Percentiles rank a stretch among this genome's conserved stretches.
Conservation (phyloP, 768 basidiomycete genomes). For the Amanita polypyramis region DNA sequence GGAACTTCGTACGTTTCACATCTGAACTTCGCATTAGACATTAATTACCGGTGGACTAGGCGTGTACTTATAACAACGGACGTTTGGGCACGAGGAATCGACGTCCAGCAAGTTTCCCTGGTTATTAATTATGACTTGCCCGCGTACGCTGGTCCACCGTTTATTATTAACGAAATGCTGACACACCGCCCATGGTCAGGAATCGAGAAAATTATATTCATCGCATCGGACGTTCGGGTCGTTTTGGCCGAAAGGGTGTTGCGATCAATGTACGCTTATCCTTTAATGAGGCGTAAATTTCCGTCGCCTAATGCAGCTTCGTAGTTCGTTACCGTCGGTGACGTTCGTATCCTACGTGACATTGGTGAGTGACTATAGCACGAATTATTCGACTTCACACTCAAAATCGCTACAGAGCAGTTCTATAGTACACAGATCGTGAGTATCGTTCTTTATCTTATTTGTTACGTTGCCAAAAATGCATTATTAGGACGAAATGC, state of each 20-base stretch:
- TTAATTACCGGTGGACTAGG: conserved; percentile 27
- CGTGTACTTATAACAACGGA: conserved; percentile 95
- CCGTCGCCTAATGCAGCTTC: conserved; percentile 10
- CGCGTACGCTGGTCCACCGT: conserved; percentile 40
- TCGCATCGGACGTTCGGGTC: conserved; percentile 97
- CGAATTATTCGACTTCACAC: conserved; percentile 6
- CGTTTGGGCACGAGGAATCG: conserved; percentile 96
- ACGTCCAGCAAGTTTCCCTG: conserved; percentile 94
- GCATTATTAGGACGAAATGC: conserved; percentile 89
- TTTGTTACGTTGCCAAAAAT: neutral
- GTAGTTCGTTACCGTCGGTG: conserved; percentile 90
- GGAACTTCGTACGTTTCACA: conserved; percentile 67
- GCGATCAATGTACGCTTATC: conserved; percentile 81
- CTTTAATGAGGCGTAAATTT: conserved; percentile 3
- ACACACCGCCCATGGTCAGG: conserved; percentile 23
- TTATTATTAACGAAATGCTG: conserved; percentile 2
- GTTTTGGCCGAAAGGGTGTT: conserved; percentile 98
- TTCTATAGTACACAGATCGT: conserved; percentile 96
- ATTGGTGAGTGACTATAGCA: conserved; percentile 52
- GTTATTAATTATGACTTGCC: conserved; percentile 97
- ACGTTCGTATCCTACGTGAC: conserved; percentile 93
- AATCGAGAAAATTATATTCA: conserved; percentile 99
- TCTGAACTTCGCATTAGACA: conserved; percentile 8
- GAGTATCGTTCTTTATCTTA: conserved; percentile 15
- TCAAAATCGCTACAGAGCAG: conserved; percentile 49